Evolutionary conservation across 139 green algal species (phyloP).

Genomic region (Tetradesmus obliquus): DNA sequence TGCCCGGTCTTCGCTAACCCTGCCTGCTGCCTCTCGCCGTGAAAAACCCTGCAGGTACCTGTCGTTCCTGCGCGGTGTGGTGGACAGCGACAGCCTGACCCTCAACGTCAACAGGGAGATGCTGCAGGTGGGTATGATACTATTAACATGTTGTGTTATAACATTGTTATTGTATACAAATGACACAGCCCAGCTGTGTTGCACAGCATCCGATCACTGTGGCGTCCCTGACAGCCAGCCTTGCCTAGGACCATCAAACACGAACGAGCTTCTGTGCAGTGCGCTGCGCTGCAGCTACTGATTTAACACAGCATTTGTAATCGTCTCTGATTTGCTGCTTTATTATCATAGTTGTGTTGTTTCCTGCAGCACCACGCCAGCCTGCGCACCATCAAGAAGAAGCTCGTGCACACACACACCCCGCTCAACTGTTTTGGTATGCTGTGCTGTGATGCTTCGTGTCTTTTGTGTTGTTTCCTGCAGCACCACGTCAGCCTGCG

Average conservation of each 20-base stretch:
- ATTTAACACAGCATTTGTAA: too few species aligned
- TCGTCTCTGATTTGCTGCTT: not conserved
- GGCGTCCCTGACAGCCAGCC: not conserved
- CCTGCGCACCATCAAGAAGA: not conserved
- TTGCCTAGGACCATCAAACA: not conserved
- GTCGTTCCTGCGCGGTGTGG: constrained; percentile 89
- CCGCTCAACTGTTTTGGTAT: not conserved
- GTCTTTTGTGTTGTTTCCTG: constrained; percentile 77
- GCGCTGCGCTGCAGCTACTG: too few species aligned
- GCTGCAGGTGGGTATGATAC: constrained; percentile 87
- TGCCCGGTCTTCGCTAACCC: not conserved
- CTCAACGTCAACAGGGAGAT: constrained; percentile 91
- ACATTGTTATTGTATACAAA: not conserved
- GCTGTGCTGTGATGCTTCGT: not conserved
- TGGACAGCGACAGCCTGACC: constrained; percentile 97
- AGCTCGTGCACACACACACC: not conserved
- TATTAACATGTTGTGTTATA: constrained; percentile 56
- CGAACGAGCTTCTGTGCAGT: too few species aligned
- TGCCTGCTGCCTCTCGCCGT: not conserved
- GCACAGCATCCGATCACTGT: too few species aligned
- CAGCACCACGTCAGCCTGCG: constrained; percentile 60
- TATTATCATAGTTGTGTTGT: constrained; percentile 61
- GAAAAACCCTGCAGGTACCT: constrained; percentile 74
- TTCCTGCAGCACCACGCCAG: constrained; percentile 73
- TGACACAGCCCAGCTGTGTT: too few species aligned